Conservation (phyloP, 768 basidiomycete genomes). For the Suillus weaverae region DNA sequence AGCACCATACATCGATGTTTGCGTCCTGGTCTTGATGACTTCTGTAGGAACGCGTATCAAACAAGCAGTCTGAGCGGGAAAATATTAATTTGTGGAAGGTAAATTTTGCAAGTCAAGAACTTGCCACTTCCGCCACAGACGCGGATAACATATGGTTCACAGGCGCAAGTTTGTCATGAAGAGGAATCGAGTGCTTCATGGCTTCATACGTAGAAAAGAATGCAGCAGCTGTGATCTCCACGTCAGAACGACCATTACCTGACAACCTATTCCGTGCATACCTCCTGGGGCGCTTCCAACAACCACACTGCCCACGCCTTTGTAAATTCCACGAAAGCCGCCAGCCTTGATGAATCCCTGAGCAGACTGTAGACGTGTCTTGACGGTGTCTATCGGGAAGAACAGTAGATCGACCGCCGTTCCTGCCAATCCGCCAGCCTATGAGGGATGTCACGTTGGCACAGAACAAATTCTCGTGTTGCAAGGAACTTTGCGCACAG, state of each 20-base stretch:
- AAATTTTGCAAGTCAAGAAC: conserved; percentile 19
- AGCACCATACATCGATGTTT: conserved; percentile 76
- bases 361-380: conserved; percentile 89
- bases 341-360: conserved; percentile 86
- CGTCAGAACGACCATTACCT: background rate
- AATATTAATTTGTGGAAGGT: conserved; percentile 11
- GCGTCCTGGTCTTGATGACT: conserved; percentile 91
- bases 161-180: conserved; percentile 60
- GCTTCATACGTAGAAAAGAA: conserved; percentile 96
- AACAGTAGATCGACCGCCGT: conserved; percentile 93
- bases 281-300: conserved; percentile 96
- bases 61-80: conserved; percentile 68
- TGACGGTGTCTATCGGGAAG: conserved; percentile 96
- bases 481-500: conserved; percentile 34
- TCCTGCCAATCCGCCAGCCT: conserved; percentile 92
- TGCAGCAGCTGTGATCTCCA: conserved; percentile 66
- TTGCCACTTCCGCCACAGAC: conserved; percentile 59
- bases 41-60: conserved; percentile 94
- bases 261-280: conserved; percentile 32
- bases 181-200: conserved; percentile 73
- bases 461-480: conserved; percentile 14
- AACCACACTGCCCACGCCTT: conserved; percentile 90
- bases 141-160: conserved; percentile 63
- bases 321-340: conserved; percentile 89
- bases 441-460: conserved; percentile 12